Base-by-base conservation (phyloP, 495 filamentous ascomycete species). In the Annulohypoxylon bovei region DNA sequence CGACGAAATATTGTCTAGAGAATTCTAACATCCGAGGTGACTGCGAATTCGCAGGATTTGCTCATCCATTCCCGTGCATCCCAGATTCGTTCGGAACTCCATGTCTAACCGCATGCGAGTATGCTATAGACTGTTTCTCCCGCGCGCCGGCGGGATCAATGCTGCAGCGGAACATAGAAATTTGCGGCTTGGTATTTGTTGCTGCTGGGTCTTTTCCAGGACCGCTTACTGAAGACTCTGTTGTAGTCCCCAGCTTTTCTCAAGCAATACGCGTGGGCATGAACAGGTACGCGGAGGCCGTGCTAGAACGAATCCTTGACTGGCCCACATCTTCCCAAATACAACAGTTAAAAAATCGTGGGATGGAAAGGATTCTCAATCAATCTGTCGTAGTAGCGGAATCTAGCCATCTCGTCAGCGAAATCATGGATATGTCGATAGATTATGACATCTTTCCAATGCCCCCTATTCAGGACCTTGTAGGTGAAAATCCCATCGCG, bases 141-240 rank as follows among this genome's bases (percentile, higher is more conserved):
- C 2, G 7, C 18, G 42, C 42, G 18, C 18, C 16, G 6, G 18
- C 18, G 0, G 42, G 42, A 18, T 46, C 42, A 1, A 14, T 7
- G 4, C 33, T 56, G 8, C 33, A 25, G 12, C 0, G 35, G 1
- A 54, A 44, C 0, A 33, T 54, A 6, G 47, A 54, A 6, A 3
- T 23, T 12, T 63, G 60, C 11, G 60, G 47, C 4, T 22, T 63
- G 14, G 4, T 30, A 32, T 23, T 63, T 12, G 23, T 63, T 23
- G 16, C 8, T 9, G 44, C 22, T 12, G 49, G 60, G n/a, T 18
- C 28, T 30, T 25, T 35, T 37, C 25, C 47, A 9, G 30, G 18
- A 6, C 46, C 46, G 12, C 6, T 62, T 3, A 18, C 3, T 14
- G 7, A 30, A 3, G 47, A 30, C 22, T 14, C 1, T 30, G 6